Evolutionary conservation across 305 asterid genomes (phyloP).

Genomic region (Fraxinus nigra): DNA sequence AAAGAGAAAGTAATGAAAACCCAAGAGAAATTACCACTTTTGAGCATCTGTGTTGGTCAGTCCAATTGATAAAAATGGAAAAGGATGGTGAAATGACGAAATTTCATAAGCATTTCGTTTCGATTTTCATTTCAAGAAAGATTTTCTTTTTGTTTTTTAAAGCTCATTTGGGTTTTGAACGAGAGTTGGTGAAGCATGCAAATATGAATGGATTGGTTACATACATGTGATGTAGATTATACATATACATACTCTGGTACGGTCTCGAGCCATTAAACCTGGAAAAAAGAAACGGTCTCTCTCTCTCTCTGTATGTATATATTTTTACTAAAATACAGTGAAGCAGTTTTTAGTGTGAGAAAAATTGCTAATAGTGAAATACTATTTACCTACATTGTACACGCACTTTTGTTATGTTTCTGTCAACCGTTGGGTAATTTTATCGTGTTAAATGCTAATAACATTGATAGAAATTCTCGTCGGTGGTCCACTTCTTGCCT

Average conservation of each 20-base stretch:
- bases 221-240: conserved; percentile 4
- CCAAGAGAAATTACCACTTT: conserved; percentile 25
- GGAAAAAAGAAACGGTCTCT: neutral
- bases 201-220: conserved; percentile 13
- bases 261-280: conserved; percentile 1
- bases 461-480: neutral
- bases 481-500: neutral
- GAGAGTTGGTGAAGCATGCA: conserved; percentile 31
- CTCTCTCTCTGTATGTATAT: neutral
- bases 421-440: neutral
- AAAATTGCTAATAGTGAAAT: neutral
- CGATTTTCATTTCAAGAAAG: neutral
- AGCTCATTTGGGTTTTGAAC: conserved; percentile 24
- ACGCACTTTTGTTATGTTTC: neutral
- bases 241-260: neutral
- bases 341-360: neutral
- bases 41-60: conserved; percentile 26
- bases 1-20: neutral
- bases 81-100: neutral
- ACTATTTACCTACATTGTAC: neutral
- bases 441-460: neutral
- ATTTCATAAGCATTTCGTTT: conserved; percentile 4
- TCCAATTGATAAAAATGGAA: conserved; percentile 5
- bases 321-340: neutral
- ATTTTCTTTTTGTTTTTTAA: neutral